A percentile compares a stretch with the other conserved stretches of the same genome.
These are phyloP conservation scores for Rhodocollybia butyracea DNA, from an alignment of 768 basidiomycete genomes.

Conservation along the genomic window DNA sequence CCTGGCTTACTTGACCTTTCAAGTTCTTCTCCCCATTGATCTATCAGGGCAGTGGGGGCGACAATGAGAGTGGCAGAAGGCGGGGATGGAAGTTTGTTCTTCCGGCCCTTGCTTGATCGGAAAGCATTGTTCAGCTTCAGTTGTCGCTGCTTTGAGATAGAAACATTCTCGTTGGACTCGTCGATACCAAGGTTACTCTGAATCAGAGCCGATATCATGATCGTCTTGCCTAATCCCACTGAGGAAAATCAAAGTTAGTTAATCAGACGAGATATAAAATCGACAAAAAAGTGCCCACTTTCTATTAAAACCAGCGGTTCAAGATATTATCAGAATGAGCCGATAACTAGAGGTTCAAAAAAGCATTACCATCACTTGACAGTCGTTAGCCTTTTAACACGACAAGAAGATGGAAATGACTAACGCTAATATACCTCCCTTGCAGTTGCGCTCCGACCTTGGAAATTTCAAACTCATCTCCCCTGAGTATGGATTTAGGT, in stretches of 20 bases:
- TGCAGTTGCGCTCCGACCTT: conserved; percentile 67
- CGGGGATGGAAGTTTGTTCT: conserved; percentile 18
- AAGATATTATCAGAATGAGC: background rate
- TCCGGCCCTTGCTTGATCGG: conserved; percentile 37
- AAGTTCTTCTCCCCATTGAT: conserved; percentile 96
- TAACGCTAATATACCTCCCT: conserved; percentile 90
- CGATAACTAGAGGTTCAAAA: background rate
- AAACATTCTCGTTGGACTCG: conserved; percentile 24
- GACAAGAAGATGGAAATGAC: conserved; percentile 23
- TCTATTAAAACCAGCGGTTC: conserved; percentile 31
- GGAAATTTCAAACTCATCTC: conserved; percentile 87
- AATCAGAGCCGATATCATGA: conserved; percentile 88
- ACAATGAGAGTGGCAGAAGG: conserved; percentile 51
- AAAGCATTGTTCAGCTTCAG: conserved; percentile 64
- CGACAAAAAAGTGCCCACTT: no score
- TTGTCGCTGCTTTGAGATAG: conserved; percentile 46
- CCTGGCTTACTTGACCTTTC: conserved; percentile 74
- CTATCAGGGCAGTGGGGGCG: conserved; percentile 84
- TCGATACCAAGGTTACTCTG: conserved; percentile 66
- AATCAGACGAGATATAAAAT: conserved; percentile 5
- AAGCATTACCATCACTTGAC: conserved; percentile 38
- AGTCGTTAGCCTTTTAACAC: conserved; percentile 5
- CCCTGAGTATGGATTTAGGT: conserved; percentile 89
- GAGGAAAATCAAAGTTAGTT: background rate
- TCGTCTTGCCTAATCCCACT: conserved; percentile 98